Evolutionary conservation across 257 asterid species (phyloP), one percentile per base, ranked within the genome.

Genomic region (Forsythia suspensa): DNA sequence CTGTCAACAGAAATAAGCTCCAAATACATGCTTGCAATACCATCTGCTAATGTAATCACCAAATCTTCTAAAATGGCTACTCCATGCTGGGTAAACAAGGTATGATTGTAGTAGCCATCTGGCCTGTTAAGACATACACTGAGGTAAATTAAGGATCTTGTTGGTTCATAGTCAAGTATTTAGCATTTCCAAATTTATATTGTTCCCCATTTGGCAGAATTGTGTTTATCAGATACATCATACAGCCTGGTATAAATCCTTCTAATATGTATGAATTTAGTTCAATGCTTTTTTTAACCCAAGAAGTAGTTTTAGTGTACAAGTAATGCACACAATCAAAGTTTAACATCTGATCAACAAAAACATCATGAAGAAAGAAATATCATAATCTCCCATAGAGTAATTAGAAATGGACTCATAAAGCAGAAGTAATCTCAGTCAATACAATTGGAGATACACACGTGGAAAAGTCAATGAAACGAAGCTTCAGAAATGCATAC

Each of bases 1-100:
- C 97, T 84, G 79, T 95, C 99, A 72, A 95, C 95, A 48, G 99
- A 95, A 81, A 95, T 91, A 84, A 95, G 98, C 90, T 95, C 98
- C 89, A 95, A 88, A 80, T 95, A 93, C 92, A 89, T 93, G 90
- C 93, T 87, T 71, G 99, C 97, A 82, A 91, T 85, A 76, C 97
- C 98, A 88, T 95, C 97, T 10, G 99, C 98, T 78, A 95, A 77
- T 16, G 88, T 85, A 85, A 93, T 93, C 79, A 93, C 88, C 84
- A 95, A 81, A 90, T 95, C 98, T 88, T 95, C 97, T 79, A 94
- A 82, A 85, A 94, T 84, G 61, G 89, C 77, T 57, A 94, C 93
- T 71, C 93, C 91, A 80, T 95, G 91, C 89, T 81, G 89, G 81
- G 76, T 83, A 84, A 93, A 92, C 87, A 95, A 87, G 87, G 84